phyloP scores from a whole-genome alignment of 2,329 filamentous ascomycete genomes.

The Calonectria pteridis region DNA sequence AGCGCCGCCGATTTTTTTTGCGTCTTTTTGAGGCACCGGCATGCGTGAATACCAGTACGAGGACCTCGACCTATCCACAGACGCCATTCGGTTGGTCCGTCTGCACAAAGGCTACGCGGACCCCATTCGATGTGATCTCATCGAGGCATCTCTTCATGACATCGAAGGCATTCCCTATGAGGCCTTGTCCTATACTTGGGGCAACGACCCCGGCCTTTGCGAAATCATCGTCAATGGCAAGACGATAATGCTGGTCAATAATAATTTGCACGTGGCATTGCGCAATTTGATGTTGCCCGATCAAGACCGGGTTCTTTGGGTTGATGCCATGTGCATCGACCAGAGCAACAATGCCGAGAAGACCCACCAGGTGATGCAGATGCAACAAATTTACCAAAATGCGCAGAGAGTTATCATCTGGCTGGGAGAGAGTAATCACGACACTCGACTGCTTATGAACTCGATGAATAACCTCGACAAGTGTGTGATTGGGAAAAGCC shows the following conservation, averaged over 20 bases:
- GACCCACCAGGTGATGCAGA: background rate
- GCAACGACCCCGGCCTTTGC: background rate
- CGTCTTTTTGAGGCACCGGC: background rate
- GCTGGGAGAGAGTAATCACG: background rate
- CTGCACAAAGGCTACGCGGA: background rate
- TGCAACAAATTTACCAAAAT: background rate
- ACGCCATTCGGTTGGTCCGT: background rate
- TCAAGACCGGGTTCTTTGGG: background rate
- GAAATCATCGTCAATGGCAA: background rate
- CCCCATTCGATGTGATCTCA: background rate
- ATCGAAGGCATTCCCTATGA: background rate
- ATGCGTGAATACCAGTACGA: background rate
- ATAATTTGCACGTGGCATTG: background rate
- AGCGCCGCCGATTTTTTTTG: too few species aligned
- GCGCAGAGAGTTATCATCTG: background rate
- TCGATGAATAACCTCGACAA: background rate
- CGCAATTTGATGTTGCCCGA: background rate
- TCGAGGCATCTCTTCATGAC: background rate
- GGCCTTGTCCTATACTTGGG: background rate
- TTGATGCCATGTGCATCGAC: background rate
- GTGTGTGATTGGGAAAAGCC: background rate
- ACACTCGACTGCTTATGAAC: background rate
- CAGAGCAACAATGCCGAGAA: background rate
- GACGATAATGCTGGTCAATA: background rate
- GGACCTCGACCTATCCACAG: background rate